These are phyloP conservation scores for Pleurozium schreberi DNA, from an alignment of 225 moss, liverwort and hornwort species.

Conservation along the genomic window DNA sequence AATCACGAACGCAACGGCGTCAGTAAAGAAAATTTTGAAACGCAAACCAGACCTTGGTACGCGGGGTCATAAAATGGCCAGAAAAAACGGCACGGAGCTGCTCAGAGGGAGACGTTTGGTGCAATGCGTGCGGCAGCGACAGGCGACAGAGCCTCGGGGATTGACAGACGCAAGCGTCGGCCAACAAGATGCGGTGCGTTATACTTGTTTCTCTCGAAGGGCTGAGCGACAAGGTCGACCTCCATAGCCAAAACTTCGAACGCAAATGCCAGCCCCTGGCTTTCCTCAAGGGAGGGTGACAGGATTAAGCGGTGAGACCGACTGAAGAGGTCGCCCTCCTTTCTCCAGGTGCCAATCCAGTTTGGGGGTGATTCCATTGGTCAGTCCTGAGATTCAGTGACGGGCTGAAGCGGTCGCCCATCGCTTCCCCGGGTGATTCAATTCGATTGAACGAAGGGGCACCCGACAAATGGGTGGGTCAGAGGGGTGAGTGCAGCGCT, in stretches of 20 bases:
- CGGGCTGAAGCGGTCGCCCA: background rate
- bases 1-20: background rate
- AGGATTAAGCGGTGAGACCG: background rate
- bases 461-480: background rate
- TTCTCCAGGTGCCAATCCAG: background rate
- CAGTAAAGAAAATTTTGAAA: background rate
- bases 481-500: background rate
- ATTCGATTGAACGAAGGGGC: background rate
- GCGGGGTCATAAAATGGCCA: background rate
- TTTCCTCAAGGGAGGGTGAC: background rate
- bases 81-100: background rate
- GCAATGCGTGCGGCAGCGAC: background rate
- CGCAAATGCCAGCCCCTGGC: background rate
- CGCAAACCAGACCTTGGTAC: background rate
- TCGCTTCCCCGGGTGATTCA: background rate
- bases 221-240: background rate
- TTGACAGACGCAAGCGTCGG: background rate
- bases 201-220: background rate
- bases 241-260: constrained; percentile 13
- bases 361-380: background rate
- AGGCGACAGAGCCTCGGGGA: background rate
- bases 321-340: background rate
- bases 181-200: background rate
- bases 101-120: background rate
- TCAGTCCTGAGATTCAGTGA: background rate